Base-by-base conservation (phyloP, 2,329 filamentous ascomycete species). In the Fusarium avenaceum region DNA sequence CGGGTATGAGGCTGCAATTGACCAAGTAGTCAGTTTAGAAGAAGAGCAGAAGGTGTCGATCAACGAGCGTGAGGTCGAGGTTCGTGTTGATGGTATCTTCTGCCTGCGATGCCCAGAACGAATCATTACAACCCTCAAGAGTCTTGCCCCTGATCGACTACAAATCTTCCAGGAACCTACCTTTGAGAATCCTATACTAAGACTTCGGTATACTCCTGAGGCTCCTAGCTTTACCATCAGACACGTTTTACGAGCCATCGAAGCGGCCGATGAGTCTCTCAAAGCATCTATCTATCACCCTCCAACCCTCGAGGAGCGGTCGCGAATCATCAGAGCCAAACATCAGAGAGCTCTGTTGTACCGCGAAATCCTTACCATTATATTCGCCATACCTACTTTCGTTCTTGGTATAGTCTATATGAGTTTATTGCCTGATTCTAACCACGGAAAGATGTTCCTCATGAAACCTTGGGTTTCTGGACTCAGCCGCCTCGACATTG, bases 391-490 rank as follows among this genome's bases (percentile, higher is more conserved):
- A 44, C 94, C 95, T 3, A 93, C 92, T 0, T 94, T 97, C 71
- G 77, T 97, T 50, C 89, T 97, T 39, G 94, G 95, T 4, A 92
- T 97, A 53, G 89, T 97, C 2, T 97, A 93, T 80, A 97, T 97
- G 94, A 93, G 87, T 63, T 84, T 97, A 2, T 85, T 97, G 0
- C 82, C 90, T 0, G 77, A 74, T 17, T 78, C 83, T 3, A 86
- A 94, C 69, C 69, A 78, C 0, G 83, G 84, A 14, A 88, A 89
- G 57, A 81, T 83, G 65, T 93, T 87, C 70, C 80, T 96, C 44
- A 94, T 93, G 86, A 76, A 85, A 65, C 87, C 89, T 0, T 90
- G 93, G 82, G 87, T 85, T 69, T 88, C 86, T 4, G 92, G 93
- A 1, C 89, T 94, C 53, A 92, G 87, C 68, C 88, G 93, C 22